Conservation (phyloP, 2,329 filamentous ascomycete species). For the Fusarium austroafricanum region DNA sequence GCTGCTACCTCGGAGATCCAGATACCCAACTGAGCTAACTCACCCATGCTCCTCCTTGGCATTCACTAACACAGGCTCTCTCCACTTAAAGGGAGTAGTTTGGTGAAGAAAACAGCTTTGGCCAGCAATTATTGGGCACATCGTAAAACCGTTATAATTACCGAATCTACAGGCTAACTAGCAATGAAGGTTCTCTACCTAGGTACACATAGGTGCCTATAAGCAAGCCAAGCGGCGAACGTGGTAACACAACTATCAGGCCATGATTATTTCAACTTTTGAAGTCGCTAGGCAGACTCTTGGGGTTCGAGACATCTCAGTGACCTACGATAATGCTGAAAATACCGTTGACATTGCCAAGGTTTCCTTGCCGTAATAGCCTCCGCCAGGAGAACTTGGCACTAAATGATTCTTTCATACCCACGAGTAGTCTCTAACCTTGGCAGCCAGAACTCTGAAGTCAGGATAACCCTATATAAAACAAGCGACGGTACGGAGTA, state of each 20-base stretch:
- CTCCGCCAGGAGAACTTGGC: background rate
- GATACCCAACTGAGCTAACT: conserved; percentile 7
- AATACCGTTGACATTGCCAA: background rate
- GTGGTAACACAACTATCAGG: background rate
- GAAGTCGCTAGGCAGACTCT: background rate
- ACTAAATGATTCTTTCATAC: background rate
- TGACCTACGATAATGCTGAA: background rate
- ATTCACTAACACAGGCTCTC: background rate
- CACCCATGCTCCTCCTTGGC: conserved; percentile 26
- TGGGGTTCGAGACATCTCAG: too few species aligned
- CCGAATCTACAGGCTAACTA: background rate
- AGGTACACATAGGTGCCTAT: background rate
- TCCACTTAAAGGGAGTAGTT: conserved; percentile 11
- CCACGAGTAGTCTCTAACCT: background rate
- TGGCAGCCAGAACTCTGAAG: background rate
- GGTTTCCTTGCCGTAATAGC: background rate
- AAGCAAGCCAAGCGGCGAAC: background rate
- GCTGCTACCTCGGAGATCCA: conserved; percentile 10
- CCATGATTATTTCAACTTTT: background rate
- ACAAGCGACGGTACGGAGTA: background rate
- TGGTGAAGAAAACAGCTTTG: background rate
- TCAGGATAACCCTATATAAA: background rate
- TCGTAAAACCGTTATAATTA: background rate
- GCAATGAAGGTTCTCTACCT: background rate
- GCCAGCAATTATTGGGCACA: conserved; percentile 1